These are phyloP conservation scores for Pseudomonodictys pantanalensis DNA, from an alignment of 495 filamentous ascomycete species.

Conservation along the genomic window DNA sequence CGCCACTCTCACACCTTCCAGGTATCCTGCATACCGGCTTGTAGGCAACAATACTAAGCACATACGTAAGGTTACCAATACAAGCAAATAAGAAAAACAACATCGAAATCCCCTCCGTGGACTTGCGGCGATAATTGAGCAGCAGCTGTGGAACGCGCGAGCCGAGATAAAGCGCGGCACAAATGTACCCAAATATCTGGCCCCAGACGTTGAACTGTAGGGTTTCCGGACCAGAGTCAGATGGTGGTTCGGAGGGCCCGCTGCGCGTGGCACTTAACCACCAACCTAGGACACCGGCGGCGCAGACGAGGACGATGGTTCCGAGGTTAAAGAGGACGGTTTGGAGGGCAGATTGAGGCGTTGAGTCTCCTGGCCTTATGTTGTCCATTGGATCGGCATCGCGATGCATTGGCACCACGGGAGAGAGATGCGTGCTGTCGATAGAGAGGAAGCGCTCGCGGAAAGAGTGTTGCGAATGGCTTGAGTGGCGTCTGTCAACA, in stretches of 20 bases:
- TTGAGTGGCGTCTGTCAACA: conserved; percentile 32
- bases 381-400: neutral
- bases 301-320: conserved; percentile 73
- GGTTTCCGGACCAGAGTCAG: conserved; percentile 28
- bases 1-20: conserved; percentile 51
- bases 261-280: conserved; percentile 57
- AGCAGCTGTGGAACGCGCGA: conserved; percentile 84
- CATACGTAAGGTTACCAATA: conserved; percentile 89
- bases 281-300: conserved; percentile 82
- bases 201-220: conserved; percentile 70
- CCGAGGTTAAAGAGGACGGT: conserved; percentile 66
- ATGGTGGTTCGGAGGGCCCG: conserved; percentile 23
- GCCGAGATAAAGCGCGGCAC: conserved; percentile 79
- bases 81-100: conserved; percentile 97
- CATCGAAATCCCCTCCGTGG: conserved; percentile 83
- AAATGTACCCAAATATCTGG: conserved; percentile 46
- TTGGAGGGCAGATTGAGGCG: conserved; percentile 42
- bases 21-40: conserved; percentile 55
- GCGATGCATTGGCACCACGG: conserved; percentile 63
- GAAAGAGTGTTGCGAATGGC: conserved; percentile 35
- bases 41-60: conserved; percentile 85
- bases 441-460: conserved; percentile 50
- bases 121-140: conserved; percentile 84
- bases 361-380: conserved; percentile 42
- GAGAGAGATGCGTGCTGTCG: conserved; percentile 70